Percentiles rank a stretch among this genome's conserved stretches.
These are phyloP conservation scores for Gossypium davidsonii DNA, from an alignment of 441 rosid species.

Conservation along the genomic window DNA sequence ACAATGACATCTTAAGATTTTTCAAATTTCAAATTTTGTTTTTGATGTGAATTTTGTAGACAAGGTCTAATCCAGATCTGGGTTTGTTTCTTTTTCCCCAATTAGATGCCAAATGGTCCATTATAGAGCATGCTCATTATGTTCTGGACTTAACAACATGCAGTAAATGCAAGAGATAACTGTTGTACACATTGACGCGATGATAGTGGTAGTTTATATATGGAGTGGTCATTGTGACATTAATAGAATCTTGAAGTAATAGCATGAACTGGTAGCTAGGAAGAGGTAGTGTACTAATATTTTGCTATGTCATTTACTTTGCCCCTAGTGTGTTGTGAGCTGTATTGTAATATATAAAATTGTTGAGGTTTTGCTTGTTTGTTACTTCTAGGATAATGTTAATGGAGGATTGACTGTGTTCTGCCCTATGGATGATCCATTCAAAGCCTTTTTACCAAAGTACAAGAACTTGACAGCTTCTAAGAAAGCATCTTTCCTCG, in stretches of 20 bases:
- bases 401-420: constrained; percentile 90
- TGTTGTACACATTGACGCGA: neutral
- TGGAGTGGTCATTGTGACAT: neutral
- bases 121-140: neutral
- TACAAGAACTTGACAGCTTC: constrained; percentile 76
- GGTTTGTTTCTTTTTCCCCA: neutral
- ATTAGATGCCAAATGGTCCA: neutral
- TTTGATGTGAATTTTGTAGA: neutral
- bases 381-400: constrained; percentile 45
- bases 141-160: neutral
- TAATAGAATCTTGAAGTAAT: neutral
- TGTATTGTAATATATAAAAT: neutral
- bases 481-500: constrained; percentile 59
- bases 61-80: constrained; percentile 10
- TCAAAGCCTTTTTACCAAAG: constrained; percentile 79
- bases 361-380: neutral
- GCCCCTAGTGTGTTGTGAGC: neutral
- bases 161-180: neutral
- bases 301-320: neutral
- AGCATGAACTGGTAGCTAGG: neutral
- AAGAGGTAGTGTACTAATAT: neutral
- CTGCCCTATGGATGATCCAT: constrained; percentile 84
- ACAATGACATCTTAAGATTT: neutral
- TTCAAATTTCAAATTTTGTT: neutral
- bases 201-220: neutral